Percentiles rank a stretch among this genome's conserved stretches.
phyloP scores from a whole-genome alignment of 2,329 filamentous ascomycete genomes.

The Colletotrichum caudatum region DNA sequence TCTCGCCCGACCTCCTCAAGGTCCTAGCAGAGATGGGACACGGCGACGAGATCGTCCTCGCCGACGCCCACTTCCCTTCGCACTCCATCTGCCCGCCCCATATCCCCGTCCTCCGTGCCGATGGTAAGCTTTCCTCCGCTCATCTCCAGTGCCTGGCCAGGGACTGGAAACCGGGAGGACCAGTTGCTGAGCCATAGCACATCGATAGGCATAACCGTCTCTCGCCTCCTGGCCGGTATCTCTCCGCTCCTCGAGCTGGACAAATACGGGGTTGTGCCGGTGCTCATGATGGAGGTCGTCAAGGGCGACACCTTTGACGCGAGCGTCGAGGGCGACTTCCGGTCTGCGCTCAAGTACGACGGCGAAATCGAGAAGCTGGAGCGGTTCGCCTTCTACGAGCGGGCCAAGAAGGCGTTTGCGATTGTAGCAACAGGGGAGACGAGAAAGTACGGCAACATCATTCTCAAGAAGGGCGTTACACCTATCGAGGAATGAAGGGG shows the following conservation, averaged over 20 bases:
- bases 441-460: conserved; percentile 37
- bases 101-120: conserved; percentile 33
- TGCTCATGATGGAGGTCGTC: conserved; percentile 40
- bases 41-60: conserved; percentile 36
- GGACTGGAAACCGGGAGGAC: not conserved
- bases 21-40: conserved; percentile 40
- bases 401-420: conserved; percentile 36
- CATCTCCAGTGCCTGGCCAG: not conserved
- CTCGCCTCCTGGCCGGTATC: conserved; percentile 31
- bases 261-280: conserved; percentile 36
- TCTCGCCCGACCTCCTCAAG: conserved; percentile 39
- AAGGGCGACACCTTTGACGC: conserved; percentile 37
- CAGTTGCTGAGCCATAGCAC: not conserved
- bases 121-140: conserved; percentile 16
- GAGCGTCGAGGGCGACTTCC: conserved; percentile 35
- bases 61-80: conserved; percentile 39
- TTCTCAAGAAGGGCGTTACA: conserved; percentile 37
- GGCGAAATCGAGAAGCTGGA: conserved; percentile 38
- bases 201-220: conserved; percentile 34
- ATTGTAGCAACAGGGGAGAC: conserved; percentile 34
- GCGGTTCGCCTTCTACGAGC: conserved; percentile 34
- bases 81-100: conserved; percentile 38
- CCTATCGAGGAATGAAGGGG: conserved; percentile 4
- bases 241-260: conserved; percentile 36
- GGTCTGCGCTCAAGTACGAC: conserved; percentile 27